Percentiles rank a stretch among this genome's conserved stretches.
Conservation (phyloP, 2,329 filamentous ascomycete genomes). For the Furcasterigmium sp. region DNA sequence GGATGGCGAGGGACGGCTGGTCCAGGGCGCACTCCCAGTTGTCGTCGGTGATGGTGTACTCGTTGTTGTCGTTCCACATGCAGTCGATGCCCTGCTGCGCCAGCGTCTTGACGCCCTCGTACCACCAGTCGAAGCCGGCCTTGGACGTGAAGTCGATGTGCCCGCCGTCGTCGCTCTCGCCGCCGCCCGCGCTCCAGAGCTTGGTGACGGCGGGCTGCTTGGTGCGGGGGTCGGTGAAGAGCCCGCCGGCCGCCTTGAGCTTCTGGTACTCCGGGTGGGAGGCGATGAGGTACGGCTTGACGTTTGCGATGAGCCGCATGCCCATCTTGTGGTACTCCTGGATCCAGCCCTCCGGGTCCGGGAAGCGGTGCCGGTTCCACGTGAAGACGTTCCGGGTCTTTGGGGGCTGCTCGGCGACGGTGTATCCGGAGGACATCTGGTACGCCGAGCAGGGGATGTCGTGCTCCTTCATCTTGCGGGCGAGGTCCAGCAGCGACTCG, state of each 20-base stretch:
- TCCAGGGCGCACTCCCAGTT: slow-evolving; percentile 59
- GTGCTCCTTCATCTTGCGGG: slow-evolving; percentile 54
- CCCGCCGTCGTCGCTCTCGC: slow-evolving; percentile 62
- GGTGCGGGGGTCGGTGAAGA: slow-evolving; percentile 58
- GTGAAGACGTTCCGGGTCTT: slow-evolving; percentile 68
- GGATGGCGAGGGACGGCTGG: slow-evolving; percentile 24
- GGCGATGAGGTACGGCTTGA: slow-evolving; percentile 66
- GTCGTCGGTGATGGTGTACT: slow-evolving; percentile 64
- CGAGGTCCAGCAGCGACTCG: slow-evolving; percentile 56
- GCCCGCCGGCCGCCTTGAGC: slow-evolving; percentile 50
- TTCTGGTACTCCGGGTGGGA: slow-evolving; percentile 63
- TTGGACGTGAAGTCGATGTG: slow-evolving; percentile 70
- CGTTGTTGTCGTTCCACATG: slow-evolving; percentile 79
- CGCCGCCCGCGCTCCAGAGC: slow-evolving; percentile 69
- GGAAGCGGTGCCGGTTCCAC: slow-evolving; percentile 68
- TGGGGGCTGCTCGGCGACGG: slow-evolving; percentile 59
- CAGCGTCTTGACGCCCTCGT: slow-evolving; percentile 57
- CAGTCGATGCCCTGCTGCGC: slow-evolving; percentile 62
- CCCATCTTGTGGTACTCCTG: slow-evolving; percentile 57
- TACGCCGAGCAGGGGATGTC: slow-evolving; percentile 67
- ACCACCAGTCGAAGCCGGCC: slow-evolving; percentile 67
- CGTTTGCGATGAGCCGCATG: slow-evolving; percentile 64
- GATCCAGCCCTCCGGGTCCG: slow-evolving; percentile 60
- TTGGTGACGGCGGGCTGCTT: slow-evolving; percentile 50
- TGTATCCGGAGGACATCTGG: slow-evolving; percentile 70